These are phyloP conservation scores for Linnemannia exigua DNA, from an alignment of 192 early-diverging fungal species.

Conservation along the genomic window DNA sequence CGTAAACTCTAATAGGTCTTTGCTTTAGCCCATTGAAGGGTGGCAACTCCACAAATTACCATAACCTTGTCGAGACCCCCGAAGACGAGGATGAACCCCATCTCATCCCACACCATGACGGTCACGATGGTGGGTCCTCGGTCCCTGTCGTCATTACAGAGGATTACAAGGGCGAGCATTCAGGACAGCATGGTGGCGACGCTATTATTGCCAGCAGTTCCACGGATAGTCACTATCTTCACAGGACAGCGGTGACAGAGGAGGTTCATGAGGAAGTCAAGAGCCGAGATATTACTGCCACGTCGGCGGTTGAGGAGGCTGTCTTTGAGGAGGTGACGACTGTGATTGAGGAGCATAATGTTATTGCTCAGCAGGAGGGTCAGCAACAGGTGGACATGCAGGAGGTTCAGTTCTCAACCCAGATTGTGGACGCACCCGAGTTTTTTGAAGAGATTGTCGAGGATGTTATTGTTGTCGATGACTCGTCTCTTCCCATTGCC, in stretches of 20 bases:
- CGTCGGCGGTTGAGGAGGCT: not conserved
- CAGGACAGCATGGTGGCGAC: not conserved
- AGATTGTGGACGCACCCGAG: not conserved
- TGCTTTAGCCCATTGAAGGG: conserved; percentile 32
- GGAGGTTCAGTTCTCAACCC: not conserved
- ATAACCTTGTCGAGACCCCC: conserved; percentile 34
- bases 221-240: not conserved
- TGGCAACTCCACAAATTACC: conserved; percentile 28
- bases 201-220: conserved; percentile 22
- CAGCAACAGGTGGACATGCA: not conserved
- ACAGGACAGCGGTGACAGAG: not conserved
- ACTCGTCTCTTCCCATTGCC: not conserved
- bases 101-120: conserved; percentile 7
- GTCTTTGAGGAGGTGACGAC: conserved; percentile 9
- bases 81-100: conserved; percentile 36
- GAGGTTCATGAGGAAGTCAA: not conserved
- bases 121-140: not conserved
- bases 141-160: conserved; percentile 18
- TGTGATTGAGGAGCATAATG: conserved; percentile 18
- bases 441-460: not conserved
- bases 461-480: not conserved
- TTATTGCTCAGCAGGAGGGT: not conserved
- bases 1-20: conserved; percentile 19
- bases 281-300: not conserved
- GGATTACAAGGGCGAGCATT: conserved; percentile 17